Evolutionary conservation across 2,329 filamentous ascomycete genomes (phyloP).

Genomic region (Amesomyces nigricolor): DNA sequence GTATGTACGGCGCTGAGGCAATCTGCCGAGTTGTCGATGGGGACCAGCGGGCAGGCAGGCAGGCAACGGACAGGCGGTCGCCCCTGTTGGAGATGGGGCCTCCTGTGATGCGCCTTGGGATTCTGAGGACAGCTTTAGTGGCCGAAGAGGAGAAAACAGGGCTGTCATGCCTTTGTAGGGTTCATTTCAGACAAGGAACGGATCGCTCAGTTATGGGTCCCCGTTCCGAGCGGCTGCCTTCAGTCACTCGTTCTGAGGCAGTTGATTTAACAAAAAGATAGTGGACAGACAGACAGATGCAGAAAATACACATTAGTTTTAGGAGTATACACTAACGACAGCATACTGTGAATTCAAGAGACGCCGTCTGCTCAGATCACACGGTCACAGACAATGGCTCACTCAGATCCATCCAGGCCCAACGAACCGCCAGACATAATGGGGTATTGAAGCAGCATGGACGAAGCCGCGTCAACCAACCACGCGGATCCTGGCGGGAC

Average conservation of each 20-base stretch:
- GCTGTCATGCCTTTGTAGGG: not conserved
- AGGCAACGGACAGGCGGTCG: not conserved
- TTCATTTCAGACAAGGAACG: conserved; percentile 4
- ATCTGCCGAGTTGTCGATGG: conserved; percentile 4
- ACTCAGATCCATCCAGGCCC: too few species aligned
- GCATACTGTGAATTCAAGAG: too few species aligned
- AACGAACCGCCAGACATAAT: too few species aligned
- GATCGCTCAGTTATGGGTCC: not conserved
- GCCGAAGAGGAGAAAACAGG: not conserved
- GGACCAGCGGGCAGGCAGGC: not conserved
- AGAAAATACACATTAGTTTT: not conserved
- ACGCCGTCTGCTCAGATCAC: too few species aligned
- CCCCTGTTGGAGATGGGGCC: not conserved
- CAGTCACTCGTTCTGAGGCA: conserved; percentile 14
- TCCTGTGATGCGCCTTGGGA: not conserved
- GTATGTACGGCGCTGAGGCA: conserved; percentile 10
- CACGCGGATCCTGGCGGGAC: too few species aligned
- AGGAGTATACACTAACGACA: too few species aligned
- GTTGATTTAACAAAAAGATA: not conserved
- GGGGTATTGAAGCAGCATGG: too few species aligned
- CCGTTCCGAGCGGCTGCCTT: not conserved
- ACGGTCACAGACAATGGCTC: too few species aligned
- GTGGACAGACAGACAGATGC: conserved; percentile 2
- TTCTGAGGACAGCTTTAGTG: not conserved
- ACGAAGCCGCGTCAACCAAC: too few species aligned